Evolutionary conservation across 169 alveolate species (phyloP).

Genomic region (Eimeria falciformis): DNA sequence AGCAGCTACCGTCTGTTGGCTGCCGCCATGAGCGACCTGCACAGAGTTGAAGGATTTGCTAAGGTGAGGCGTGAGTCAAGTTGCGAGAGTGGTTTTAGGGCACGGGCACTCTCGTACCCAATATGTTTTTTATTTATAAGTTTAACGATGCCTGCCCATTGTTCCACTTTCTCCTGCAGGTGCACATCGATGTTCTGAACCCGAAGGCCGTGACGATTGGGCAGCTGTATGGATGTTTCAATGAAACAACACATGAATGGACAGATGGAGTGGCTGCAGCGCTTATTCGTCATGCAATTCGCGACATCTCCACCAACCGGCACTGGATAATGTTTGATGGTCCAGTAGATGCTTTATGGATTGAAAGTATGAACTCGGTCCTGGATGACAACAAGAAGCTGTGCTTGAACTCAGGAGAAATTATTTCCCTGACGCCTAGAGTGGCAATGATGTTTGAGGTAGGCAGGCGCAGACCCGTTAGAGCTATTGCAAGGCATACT

Average conservation of each 20-base stretch:
- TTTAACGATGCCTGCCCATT: neutral
- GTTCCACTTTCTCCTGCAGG: conserved; percentile 83
- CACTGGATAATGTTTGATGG: conserved; percentile 96
- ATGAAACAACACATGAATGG: conserved; percentile 93
- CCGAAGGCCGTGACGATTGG: conserved; percentile 93
- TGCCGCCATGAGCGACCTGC: conserved; percentile 83
- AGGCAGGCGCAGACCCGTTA: neutral
- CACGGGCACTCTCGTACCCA: too few relatives aligned
- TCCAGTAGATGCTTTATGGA: conserved; percentile 97
- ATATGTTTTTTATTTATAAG: too few relatives aligned
- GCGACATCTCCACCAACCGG: conserved; percentile 83
- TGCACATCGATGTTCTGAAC: conserved; percentile 89
- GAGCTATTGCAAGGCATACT: neutral
- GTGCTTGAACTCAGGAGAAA: conserved; percentile 94
- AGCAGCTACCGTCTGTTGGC: conserved; percentile 89
- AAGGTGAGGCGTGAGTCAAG: conserved; percentile 36
- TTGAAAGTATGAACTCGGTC: conserved; percentile 96
- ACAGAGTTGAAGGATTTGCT: conserved; percentile 61
- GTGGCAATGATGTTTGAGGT: conserved; percentile 96
- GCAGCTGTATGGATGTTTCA: conserved; percentile 92
- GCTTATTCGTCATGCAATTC: conserved; percentile 88
- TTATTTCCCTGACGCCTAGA: conserved; percentile 94
- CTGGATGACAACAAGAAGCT: conserved; percentile 97
- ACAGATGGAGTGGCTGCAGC: conserved; percentile 93
- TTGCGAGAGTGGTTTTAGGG: too few relatives aligned